Evolutionary conservation across 192 early-diverging fungal species (phyloP), one percentile per base, ranked within the genome.

Genomic region (Umbelopsis sp.): DNA sequence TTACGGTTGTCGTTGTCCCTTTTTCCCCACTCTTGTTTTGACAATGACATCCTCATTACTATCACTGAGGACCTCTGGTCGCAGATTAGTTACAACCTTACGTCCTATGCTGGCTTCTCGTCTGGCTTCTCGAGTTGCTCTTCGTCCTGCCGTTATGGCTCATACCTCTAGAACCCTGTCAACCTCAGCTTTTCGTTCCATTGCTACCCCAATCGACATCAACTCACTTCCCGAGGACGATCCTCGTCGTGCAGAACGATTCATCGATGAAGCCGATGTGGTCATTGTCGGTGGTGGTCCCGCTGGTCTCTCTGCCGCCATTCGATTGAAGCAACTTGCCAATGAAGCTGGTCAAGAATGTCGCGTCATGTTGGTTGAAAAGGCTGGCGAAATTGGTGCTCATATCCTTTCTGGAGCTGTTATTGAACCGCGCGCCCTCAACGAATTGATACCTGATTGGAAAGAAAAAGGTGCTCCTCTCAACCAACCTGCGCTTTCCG

Each of bases 371-470:
- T 76, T 99, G 0, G 78, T 99, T 10, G 97, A 99, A 77, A 99
- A 99, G 85, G 97, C 91, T 31, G 86, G 86, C 24, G 96, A 99
- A 80, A 82, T 99, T 36, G 97, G 93, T 87, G 91, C 96, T 20
- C 97, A 99, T 80, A 99, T 89, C 44, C 83, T 99, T 11, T 97
- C 95, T 45, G 97, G 97, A 16, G 96, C 96, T 21, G 96, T 98
- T 47, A 77, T 99, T 31, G 97, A 99, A 76, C 91, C 95, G 4
- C 86, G 91, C 3, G 93, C 97, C 8, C 78, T 99, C 65, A 85
- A 97, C 72, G 97, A 99, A 82, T 82, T 99, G 73, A 95, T 99
- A 43, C 97, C 97, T 26, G 93, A 98, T 74, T 99, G 96, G 96
- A 96, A 94, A 81, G 95, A 96, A 65, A 93, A 88, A 75, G 95